Evolutionary conservation across 192 early-diverging fungal genomes (phyloP), one percentile per base, ranked within the genome.

Genomic region (Umbelopsis sp.): DNA sequence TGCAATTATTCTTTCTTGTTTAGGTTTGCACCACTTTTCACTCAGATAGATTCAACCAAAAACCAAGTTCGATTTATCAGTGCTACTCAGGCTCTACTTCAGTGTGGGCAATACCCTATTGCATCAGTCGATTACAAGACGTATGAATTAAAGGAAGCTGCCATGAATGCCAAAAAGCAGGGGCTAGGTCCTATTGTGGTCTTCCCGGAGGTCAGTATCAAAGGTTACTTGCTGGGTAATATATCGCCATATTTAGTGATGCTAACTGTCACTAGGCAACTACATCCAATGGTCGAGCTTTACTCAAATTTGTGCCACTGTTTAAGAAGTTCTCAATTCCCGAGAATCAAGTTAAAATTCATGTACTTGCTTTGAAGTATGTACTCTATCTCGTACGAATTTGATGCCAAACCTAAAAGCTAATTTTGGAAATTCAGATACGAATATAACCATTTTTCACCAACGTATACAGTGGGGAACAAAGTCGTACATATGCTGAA

Each of bases 221-320:
- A 21, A 23, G 48, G 9, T 21, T 27, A n/a, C 21, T 44, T 41
- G 46, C 0, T 27, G 12, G 10, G 44, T n/a, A 20, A 10, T 10
- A 18, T 18, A 13, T 13, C 33, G 22, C 8, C 4, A 44, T 27
- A 25, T 68, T 44, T 33, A 20, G 53, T 50, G 65, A 21, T 66
- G 37, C 37, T 41, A 6, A 41, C 37, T 9, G 37, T 6, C 37
- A 41, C 37, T 64, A 88, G 87, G 90, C 88, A 47, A 94, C 94
- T 0, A 95, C 94, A 11, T 88, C 89, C 23, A 96, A 96, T 76
- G 93, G 93, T n/a, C 80, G 91, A 6, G 94, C 94, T 7, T 75
- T 96, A 25, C 80, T 96, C 10, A 90, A 92, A 71, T 86, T 95
- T 35, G 70, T 86, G 22, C 89, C 91, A 4, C 76, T 94, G 20